A percentile compares a stretch with the other conserved stretches of the same genome.
These are phyloP conservation scores for Penicillium sp. DNA, from an alignment of 2,329 filamentous ascomycete species.

Conservation along the genomic window DNA sequence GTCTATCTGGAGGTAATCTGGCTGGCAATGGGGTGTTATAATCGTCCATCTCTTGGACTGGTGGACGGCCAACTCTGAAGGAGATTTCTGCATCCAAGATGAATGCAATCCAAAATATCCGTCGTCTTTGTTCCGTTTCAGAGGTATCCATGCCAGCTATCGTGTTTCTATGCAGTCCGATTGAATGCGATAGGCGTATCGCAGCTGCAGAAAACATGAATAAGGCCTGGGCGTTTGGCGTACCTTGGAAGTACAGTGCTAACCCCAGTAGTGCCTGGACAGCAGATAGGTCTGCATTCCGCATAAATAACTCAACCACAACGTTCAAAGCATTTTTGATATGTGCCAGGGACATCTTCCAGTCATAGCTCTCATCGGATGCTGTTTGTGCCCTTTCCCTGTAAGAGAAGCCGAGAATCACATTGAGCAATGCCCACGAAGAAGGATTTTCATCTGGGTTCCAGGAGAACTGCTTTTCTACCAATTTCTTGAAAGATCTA, in stretches of 20 bases:
- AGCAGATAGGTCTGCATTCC: conserved; percentile 15
- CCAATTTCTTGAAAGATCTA: conserved; percentile 2
- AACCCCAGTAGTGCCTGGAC: conserved; percentile 21
- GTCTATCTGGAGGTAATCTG: conserved; percentile 6
- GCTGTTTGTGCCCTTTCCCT: conserved; percentile 12
- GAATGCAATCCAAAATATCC: conserved; percentile 23
- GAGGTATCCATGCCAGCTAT: conserved; percentile 7
- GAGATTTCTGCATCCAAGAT: conserved; percentile 26
- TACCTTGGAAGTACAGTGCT: conserved; percentile 24
- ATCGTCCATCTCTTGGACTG: conserved; percentile 17
- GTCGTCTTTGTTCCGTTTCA: conserved; percentile 17
- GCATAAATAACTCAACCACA: conserved; percentile 17
- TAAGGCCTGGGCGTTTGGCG: conserved; percentile 21
- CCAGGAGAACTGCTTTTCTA: conserved; percentile 20
- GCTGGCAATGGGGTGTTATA: conserved; percentile 15
- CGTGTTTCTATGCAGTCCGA: conserved; percentile 21
- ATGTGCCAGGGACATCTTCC: conserved; percentile 19
- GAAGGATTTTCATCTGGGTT: conserved; percentile 20
- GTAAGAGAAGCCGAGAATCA: conserved; percentile 21
- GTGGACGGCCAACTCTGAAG: conserved; percentile 18
- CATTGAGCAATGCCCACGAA: conserved; percentile 20
- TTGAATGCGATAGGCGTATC: conserved; percentile 23
- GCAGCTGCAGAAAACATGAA: conserved; percentile 22
- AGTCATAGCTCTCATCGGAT: conserved; percentile 5
- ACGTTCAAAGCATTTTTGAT: conserved; percentile 22